These are phyloP conservation scores for Metroxylon sagu DNA, from an alignment of 176 grass and related monocot genomes.

Conservation along the genomic window DNA sequence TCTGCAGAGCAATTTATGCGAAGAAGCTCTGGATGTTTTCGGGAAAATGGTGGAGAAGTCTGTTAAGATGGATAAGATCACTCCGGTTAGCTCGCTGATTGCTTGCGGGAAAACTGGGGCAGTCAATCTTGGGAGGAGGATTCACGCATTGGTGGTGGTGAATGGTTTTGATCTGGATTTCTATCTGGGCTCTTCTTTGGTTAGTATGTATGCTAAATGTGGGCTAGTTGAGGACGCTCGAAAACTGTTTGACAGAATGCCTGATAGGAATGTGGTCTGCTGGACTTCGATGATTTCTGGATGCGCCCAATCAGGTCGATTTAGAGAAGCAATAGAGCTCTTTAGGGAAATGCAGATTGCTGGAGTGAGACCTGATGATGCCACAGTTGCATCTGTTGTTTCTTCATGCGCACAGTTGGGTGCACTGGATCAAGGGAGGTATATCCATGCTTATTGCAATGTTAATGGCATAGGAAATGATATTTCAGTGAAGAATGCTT, in stretches of 20 bases:
- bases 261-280: constrained; percentile 61
- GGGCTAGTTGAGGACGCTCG: constrained; percentile 45
- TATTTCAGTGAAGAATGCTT: constrained; percentile 59
- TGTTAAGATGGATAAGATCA: constrained; percentile 52
- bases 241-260: constrained; percentile 59
- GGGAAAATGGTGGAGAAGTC: constrained; percentile 37
- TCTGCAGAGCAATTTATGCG: constrained; percentile 38
- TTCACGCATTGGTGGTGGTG: constrained; percentile 51
- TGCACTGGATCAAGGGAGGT: constrained; percentile 53
- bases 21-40: constrained; percentile 44
- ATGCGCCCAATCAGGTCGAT: constrained; percentile 50
- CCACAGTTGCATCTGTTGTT: constrained; percentile 66
- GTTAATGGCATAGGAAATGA: constrained; percentile 47
- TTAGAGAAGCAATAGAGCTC: constrained; percentile 52
- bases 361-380: constrained; percentile 57
- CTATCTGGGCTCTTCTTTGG: constrained; percentile 64
- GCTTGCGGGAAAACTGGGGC: constrained; percentile 50
- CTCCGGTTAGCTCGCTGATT: constrained; percentile 64
- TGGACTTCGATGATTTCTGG: constrained; percentile 88
- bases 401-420: constrained; percentile 77
- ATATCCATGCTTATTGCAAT: constrained; percentile 76
- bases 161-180: constrained; percentile 61
- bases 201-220: constrained; percentile 85
- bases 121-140: constrained; percentile 31
- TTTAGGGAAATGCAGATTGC: constrained; percentile 72